Percentiles rank a stretch among this genome's conserved stretches.
These are phyloP conservation scores for Penicillium sp. DNA, from an alignment of 2,329 filamentous ascomycete genomes.

Conservation along the genomic window DNA sequence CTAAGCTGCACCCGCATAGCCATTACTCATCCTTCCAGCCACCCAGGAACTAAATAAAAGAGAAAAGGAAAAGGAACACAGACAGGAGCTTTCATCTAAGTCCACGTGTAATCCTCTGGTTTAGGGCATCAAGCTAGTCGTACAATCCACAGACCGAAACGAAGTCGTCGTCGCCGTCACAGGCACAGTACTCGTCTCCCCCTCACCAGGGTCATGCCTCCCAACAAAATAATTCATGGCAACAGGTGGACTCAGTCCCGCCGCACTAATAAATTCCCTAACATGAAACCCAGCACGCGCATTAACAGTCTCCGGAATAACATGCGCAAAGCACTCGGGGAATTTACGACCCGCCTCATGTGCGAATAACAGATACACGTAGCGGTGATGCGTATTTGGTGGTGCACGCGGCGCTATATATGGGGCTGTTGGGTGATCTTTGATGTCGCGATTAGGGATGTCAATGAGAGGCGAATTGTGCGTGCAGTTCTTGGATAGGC, in stretches of 20 bases:
- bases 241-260: conserved; percentile 29
- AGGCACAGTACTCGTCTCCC: conserved; percentile 3
- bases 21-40: too few relatives aligned
- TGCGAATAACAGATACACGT: conserved; percentile 32
- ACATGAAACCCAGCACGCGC: conserved; percentile 36
- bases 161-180: conserved; percentile 21
- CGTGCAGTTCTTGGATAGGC: conserved; percentile 14
- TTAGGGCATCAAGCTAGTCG: not conserved
- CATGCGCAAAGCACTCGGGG: conserved; percentile 30
- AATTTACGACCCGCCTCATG: conserved; percentile 29
- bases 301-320: conserved; percentile 27
- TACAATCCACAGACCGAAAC: conserved; percentile 16
- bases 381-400: conserved; percentile 27
- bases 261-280: conserved; percentile 32
- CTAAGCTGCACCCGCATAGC: too few relatives aligned
- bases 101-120: not conserved
- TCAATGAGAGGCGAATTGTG: not conserved
- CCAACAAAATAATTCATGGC: conserved; percentile 42
- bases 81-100: not conserved
- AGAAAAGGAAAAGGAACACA: not conserved
- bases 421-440: not conserved
- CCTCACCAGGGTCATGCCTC: conserved; percentile 25
- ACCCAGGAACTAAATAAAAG: too few relatives aligned
- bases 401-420: conserved; percentile 35
- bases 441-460: conserved; percentile 1